These are phyloP conservation scores for Coemansia sp. DNA, from an alignment of 192 early-diverging fungal species.

Conservation along the genomic window DNA sequence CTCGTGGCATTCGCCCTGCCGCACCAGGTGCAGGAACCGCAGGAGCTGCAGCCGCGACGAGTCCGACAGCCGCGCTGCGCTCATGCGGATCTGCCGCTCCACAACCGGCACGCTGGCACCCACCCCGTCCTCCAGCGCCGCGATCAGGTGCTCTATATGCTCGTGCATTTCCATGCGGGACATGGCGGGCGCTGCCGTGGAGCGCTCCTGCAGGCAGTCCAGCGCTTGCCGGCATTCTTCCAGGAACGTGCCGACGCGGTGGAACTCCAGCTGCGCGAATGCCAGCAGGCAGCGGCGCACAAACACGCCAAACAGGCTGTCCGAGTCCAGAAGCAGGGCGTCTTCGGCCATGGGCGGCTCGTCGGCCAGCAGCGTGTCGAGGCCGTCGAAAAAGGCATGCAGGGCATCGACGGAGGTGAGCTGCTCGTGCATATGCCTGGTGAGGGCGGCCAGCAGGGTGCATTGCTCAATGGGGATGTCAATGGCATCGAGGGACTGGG, in stretches of 20 bases:
- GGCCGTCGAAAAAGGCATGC: constrained; percentile 31
- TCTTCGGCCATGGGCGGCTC: constrained; percentile 5
- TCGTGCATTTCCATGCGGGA: constrained; percentile 33
- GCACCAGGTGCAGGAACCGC: constrained; percentile 22
- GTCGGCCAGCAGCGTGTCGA: constrained; percentile 16
- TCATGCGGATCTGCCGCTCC: constrained; percentile 13
- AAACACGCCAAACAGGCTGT: constrained; percentile 47
- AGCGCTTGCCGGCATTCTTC: constrained; percentile 19
- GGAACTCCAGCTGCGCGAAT: constrained; percentile 50
- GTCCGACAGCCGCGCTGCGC: constrained; percentile 8
- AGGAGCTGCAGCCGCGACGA: constrained; percentile 35
- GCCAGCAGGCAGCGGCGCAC: constrained; percentile 46
- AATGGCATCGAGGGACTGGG: constrained; percentile 1
- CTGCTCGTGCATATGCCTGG: constrained; percentile 5
- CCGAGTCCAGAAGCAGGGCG: constrained; percentile 30
- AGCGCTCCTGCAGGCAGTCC: too few relatives aligned
- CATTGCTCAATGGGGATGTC: constrained; percentile 4
- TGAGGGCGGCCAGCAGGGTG: constrained; percentile 18
- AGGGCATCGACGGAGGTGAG: constrained; percentile 29
- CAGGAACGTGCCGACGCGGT: constrained; percentile 25
- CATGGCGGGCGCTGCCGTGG: background rate
- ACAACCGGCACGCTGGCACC: constrained; percentile 9
- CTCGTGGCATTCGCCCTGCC: constrained; percentile 29
- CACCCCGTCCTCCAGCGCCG: constrained; percentile 20
- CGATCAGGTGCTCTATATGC: constrained; percentile 25